Base-by-base conservation (phyloP, 1,139 yeast genomes). In the Geotrichum klebahnii region DNA sequence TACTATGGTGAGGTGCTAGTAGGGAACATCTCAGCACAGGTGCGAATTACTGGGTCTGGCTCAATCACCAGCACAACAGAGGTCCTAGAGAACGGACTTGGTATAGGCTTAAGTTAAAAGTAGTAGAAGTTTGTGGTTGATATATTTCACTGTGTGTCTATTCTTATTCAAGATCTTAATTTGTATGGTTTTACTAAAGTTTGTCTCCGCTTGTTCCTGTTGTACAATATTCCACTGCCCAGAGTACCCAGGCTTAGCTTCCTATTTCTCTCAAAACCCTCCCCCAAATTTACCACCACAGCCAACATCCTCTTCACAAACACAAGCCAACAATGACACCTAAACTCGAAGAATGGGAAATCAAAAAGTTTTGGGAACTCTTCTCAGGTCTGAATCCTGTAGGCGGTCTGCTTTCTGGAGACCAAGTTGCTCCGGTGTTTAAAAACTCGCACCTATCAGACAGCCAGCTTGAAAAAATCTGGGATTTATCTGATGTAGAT, bases 301-400 rank as follows among this genome's bases (percentile, higher is more conserved):
- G 29, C 36, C 24, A 22, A 19, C 29, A 44, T 12, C 40, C 12
- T 4, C 39, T 9, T 6, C 20, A 26, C 31, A 28, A n/a, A 12
- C 9, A 9, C 31, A 9, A 23, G 5, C 8, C 28, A 38, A 32
- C 28, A 37, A 57, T 60, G 62, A 56, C 62, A 31, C 52, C 47
- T 8, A 82, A 85, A 59, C 73, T 89, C 56, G 96, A 88, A 68
- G 95, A 89, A 61, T 87, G 95, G 83, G 97, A 90, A 68, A 88
- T 90, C 60, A 85, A 87, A 65, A 89, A 90, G 70, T 92, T 88
- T 74, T 92, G 97, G 97, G 96, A 92, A 68, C 89, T 92, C 51
- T 92, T 92, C 73, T 82, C 85, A 58, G 96, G 96, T 8, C 77
- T 92, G 60, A 79, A 79, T 56, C 98, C 98, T 0, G 79, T 71